Evolutionary conservation across 2,329 filamentous ascomycete species (phyloP).

Genomic region (Fusarium pseudocircinatum): DNA sequence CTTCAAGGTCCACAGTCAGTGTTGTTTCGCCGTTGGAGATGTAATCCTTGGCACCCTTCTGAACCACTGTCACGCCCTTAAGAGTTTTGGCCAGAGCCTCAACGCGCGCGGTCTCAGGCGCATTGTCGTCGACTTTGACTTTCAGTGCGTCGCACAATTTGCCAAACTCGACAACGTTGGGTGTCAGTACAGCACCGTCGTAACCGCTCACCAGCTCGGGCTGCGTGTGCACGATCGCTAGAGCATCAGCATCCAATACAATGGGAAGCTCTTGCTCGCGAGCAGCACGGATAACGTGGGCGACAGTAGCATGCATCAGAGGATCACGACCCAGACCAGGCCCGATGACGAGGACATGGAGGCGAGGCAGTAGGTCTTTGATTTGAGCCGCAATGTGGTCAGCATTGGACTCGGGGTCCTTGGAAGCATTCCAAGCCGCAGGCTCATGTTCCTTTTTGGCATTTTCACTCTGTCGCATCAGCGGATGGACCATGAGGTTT

Average conservation of each 20-base stretch:
- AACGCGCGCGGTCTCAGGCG: slow-evolving; percentile 59
- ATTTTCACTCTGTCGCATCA: slow-evolving; percentile 79
- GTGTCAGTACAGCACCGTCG: slow-evolving; percentile 85
- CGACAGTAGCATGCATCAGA: slow-evolving; percentile 88
- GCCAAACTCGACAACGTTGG: slow-evolving; percentile 93
- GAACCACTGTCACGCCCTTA: slow-evolving; percentile 88
- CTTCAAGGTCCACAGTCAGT: slow-evolving; percentile 78
- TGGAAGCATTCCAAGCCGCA: slow-evolving; percentile 44
- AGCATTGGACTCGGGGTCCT: slow-evolving; percentile 61
- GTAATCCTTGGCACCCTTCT: slow-evolving; percentile 86
- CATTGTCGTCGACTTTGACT: slow-evolving; percentile 62
- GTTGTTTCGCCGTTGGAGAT: slow-evolving; percentile 83
- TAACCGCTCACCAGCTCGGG: slow-evolving; percentile 85
- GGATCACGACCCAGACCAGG: slow-evolving; percentile 90
- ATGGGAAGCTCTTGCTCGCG: slow-evolving; percentile 77
- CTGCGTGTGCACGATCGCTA: slow-evolving; percentile 78
- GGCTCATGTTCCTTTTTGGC: slow-evolving; percentile 54
- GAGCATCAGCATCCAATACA: slow-evolving; percentile 90
- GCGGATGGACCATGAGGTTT: slow-evolving; percentile 97
- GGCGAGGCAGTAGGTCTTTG: slow-evolving; percentile 80
- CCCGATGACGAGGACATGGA: slow-evolving; percentile 93
- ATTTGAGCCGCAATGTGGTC: slow-evolving; percentile 72
- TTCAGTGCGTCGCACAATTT: slow-evolving; percentile 80
- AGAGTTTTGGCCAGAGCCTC: slow-evolving; percentile 77
- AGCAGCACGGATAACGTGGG: slow-evolving; percentile 81